phyloP scores from a whole-genome alignment of 176 grass and related monocot genomes.

The Carex myosuroides region DNA sequence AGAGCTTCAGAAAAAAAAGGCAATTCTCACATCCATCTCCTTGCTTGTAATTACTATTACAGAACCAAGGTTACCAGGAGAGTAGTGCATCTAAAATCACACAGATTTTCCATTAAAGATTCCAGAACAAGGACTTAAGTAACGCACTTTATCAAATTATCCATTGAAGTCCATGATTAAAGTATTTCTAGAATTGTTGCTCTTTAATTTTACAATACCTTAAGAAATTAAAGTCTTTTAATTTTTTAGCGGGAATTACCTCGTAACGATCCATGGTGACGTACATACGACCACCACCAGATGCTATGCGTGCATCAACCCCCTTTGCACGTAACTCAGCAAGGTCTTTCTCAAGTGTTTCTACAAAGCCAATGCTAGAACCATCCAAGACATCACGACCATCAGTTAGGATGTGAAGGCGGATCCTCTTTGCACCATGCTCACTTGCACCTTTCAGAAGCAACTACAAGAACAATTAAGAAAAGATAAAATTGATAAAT shows the following conservation, averaged over 20 bases:
- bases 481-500: neutral
- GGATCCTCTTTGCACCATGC: slow-evolving; percentile 82
- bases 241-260: slow-evolving; percentile 28
- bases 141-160: neutral
- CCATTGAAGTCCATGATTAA: neutral
- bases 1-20: neutral
- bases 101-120: neutral
- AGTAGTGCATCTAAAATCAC: neutral
- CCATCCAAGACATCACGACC: slow-evolving; percentile 99
- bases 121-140: neutral
- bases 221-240: neutral
- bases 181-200: neutral
- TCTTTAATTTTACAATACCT: neutral
- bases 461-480: slow-evolving; percentile 47
- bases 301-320: slow-evolving; percentile 79
- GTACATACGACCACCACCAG: slow-evolving; percentile 95
- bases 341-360: slow-evolving; percentile 86
- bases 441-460: slow-evolving; percentile 85
- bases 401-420: slow-evolving; percentile 92
- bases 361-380: slow-evolving; percentile 83
- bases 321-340: slow-evolving; percentile 58
- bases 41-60: neutral
- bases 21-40: neutral
- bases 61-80: neutral
- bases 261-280: slow-evolving; percentile 99